Evolutionary conservation across 2,329 filamentous ascomycete species (phyloP), one percentile per base, ranked within the genome.

Genomic region (Stagonosporopsis vannaccii): DNA sequence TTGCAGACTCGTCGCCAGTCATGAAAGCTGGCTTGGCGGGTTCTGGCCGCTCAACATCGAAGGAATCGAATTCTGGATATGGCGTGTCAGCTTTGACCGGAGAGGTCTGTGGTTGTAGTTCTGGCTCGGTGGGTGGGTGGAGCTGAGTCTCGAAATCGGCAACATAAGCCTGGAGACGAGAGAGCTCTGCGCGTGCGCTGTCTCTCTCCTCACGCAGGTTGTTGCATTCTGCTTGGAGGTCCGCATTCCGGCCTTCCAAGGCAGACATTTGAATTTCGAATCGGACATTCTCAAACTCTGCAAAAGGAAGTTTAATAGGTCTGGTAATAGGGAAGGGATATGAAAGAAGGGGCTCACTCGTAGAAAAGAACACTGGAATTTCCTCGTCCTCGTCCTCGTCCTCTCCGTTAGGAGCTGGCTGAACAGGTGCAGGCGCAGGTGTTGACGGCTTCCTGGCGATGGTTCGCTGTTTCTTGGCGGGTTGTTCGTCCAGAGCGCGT

Each of bases 31-130:
- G 43, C 25, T 59, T 52, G 13, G 45, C 49, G n/a, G 53, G 36
- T 8, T 56, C 47, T 32, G 60, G 20, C 15, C 61, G 42, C 1
- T 53, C 45, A 33, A 53, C 40, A 19, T 53, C 39, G 22, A 65
- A 61, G n/a, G 52, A 56, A 49, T 66, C 62, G 55, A 67, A 66
- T 28, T 62, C 66, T 69, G 51, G 13, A 15, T 15, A 7, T 12
- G 26, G 13, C 28, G 23, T 5, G 55, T 69, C 59, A 69, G 64
- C 59, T 33, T 32, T 17, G 49, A 53, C 20, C 35, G 42, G 23
- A 3, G 22, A 44, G 45, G 35, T 46, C 20, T 33, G 37, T 15
- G 37, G 20, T 23, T 9, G 12, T 6, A 13, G 8, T 13, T 12
- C 20, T 22, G 13, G 17, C 20, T 22, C 20, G 13, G 19, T 25